Evolutionary conservation across 1,284 basidiomycete genomes (phyloP).

Genomic region (Microbotryum violaceum): DNA sequence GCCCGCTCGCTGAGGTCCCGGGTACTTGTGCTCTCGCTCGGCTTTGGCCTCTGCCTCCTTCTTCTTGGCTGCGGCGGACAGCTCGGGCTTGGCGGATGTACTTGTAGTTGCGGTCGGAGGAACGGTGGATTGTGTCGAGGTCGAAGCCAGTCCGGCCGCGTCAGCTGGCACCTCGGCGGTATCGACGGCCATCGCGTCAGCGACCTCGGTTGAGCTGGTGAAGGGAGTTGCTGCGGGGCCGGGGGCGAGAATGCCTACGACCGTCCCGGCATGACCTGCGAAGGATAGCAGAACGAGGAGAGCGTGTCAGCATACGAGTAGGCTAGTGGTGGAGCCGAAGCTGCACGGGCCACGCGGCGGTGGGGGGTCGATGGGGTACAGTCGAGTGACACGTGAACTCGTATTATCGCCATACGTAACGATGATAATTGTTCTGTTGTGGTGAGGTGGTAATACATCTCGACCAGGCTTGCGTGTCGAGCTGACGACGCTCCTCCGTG

Average conservation of each 20-base stretch:
- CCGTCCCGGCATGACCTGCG: constrained; percentile 35
- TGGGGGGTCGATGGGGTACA: no score
- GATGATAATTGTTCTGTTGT: no score
- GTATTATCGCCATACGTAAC: no score
- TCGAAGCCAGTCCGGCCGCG: constrained; percentile 8
- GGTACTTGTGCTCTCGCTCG: constrained; percentile 32
- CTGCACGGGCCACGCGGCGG: background rate
- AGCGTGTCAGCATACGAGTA: background rate
- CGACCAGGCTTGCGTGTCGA: no score
- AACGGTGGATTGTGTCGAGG: constrained; percentile 7
- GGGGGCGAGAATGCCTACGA: constrained; percentile 37
- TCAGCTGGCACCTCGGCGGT: constrained; percentile 16
- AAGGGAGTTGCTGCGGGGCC: constrained; percentile 33
- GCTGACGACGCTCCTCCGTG: no score
- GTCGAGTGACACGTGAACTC: no score
- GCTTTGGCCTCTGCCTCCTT: constrained; percentile 32
- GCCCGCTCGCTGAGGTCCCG: constrained; percentile 46
- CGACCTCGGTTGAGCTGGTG: constrained; percentile 14
- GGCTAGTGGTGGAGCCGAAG: background rate
- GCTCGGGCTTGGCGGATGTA: constrained; percentile 20
- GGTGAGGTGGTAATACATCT: no score
- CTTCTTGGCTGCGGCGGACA: constrained; percentile 30
- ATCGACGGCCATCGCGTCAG: constrained; percentile 34
- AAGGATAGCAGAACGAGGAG: background rate
- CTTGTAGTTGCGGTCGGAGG: constrained; percentile 8